Percentiles rank a stretch among this genome's conserved stretches.
Evolutionary conservation across 164 flowering plant species (phyloP).

Genomic region (Piper betle): DNA sequence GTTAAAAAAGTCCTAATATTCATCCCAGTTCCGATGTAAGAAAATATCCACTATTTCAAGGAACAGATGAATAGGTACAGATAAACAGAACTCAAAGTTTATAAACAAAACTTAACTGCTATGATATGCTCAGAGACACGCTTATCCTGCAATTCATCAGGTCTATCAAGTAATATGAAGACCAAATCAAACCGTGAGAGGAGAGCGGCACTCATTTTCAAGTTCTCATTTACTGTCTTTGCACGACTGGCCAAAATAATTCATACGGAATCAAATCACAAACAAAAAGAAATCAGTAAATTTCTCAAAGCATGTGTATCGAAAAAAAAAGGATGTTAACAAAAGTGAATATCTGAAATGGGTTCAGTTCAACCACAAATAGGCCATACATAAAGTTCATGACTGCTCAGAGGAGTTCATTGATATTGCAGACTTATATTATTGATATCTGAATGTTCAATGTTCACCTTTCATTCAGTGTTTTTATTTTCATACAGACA

Average conservation of each 20-base stretch:
- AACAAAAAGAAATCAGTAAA: background rate
- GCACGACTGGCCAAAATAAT: slow-evolving; percentile 68
- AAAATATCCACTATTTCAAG: background rate
- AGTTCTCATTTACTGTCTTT: slow-evolving; percentile 93
- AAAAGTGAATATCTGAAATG: background rate
- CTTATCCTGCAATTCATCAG: slow-evolving; percentile 85
- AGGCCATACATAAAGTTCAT: background rate
- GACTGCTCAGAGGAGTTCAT: background rate
- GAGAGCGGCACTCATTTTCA: slow-evolving; percentile 94
- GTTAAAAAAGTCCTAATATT: background rate
- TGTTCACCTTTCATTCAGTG: too few species aligned
- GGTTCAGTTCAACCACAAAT: background rate
- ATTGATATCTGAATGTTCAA: background rate
- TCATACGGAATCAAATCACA: too few species aligned
- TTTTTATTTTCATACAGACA: too few species aligned
- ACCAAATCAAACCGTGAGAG: slow-evolving; percentile 97
- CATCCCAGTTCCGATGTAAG: background rate
- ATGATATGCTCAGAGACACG: slow-evolving; percentile 90
- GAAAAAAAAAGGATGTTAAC: background rate
- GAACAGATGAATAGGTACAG: background rate
- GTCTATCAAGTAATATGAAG: slow-evolving; percentile 90
- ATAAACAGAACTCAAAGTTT: background rate
- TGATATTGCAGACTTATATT: too few species aligned
- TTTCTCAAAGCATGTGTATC: background rate
- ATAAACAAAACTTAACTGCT: slow-evolving; percentile 50